Evolutionary conservation across 2,329 filamentous ascomycete genomes (phyloP), one percentile per base, ranked within the genome.

Genomic region (Ophiocordyceps unilateralis): DNA sequence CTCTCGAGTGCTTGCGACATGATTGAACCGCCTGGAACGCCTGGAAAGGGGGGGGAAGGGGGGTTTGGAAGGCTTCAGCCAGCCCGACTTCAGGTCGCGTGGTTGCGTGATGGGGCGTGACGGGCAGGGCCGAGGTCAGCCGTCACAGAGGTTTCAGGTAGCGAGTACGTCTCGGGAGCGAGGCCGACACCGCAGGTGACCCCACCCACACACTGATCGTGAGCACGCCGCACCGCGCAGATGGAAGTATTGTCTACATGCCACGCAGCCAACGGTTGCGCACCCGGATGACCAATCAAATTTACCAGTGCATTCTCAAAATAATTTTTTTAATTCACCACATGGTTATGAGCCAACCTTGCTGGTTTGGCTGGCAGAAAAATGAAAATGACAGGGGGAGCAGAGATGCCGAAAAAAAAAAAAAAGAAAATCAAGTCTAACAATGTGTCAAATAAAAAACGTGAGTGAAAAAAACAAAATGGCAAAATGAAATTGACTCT

Each of bases 391-490:
- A 26, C 24, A 26, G 24, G 24, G 24, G 24, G 12, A 12, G 24
- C 9, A 4, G 12, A 3, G 12, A 26, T 26, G 7, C 24, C 24
- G 24, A 12, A 12, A 5, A 26, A 26, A 6, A 26, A 26, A 44
- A 43, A 20, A 22, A 41, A 40, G 12, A 23, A 40, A 37, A 41
- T n/a, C 14, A 17, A 14, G 24, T 15, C 20, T 4, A 34, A 17
- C 10, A 15, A n/a, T n/a, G n/a, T n/a, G n/a, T 34, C 11, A 37
- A 10, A 46, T 42, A 39, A 42, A 37, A 24, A 38, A 23, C 10
- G 37, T 41, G 36, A 20, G 20, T 3, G n/a, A 10, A 49, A 51
- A 53, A 44, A 26, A 6, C 19, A 12, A 4, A 9, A 5, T n/a
- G n/a, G n/a, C n/a, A n/a, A n/a, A n/a, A n/a, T n/a, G n/a, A n/a